Percentiles rank a stretch among this genome's conserved stretches.
Evolutionary conservation across 164 flowering plant species (phyloP).

Genomic region (Chimonanthus praecox): DNA sequence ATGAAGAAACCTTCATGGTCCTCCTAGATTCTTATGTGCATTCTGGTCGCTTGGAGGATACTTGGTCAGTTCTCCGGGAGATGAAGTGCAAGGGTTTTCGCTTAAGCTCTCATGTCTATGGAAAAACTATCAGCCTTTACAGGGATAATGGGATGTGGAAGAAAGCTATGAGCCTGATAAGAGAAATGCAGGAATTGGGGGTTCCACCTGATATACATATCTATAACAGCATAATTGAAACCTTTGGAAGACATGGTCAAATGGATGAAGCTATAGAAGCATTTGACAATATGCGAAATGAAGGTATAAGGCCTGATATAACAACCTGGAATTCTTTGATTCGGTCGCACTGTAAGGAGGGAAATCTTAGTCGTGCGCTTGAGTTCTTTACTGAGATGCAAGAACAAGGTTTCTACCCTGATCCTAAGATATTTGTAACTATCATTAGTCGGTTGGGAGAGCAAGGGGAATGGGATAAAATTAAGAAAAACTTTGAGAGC

Average conservation of each 20-base stretch:
- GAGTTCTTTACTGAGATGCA: conserved; percentile 66
- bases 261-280: conserved; percentile 58
- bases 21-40: conserved; percentile 50
- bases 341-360: conserved; percentile 62
- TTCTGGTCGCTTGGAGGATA: conserved; percentile 62
- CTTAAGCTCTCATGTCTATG: conserved; percentile 44
- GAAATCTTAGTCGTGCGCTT: conserved; percentile 48
- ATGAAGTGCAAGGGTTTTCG: conserved; percentile 49
- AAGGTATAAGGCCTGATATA: conserved; percentile 58
- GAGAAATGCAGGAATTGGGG: conserved; percentile 58
- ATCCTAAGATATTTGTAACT: conserved; percentile 66
- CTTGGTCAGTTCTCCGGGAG: conserved; percentile 48
- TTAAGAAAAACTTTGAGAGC: conserved; percentile 50
- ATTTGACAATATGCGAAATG: conserved; percentile 55
- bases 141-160: conserved; percentile 91
- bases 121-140: conserved; percentile 62
- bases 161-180: conserved; percentile 58
- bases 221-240: conserved; percentile 71
- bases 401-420: conserved; percentile 74
- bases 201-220: conserved; percentile 43
- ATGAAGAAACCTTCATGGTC: conserved; percentile 49
- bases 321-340: conserved; percentile 79
- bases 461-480: conserved; percentile 72
- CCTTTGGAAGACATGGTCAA: conserved; percentile 73
- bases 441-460: conserved; percentile 68